These are phyloP conservation scores for Daldinia vernicosa DNA, from an alignment of 495 filamentous ascomycete genomes.

Conservation along the genomic window DNA sequence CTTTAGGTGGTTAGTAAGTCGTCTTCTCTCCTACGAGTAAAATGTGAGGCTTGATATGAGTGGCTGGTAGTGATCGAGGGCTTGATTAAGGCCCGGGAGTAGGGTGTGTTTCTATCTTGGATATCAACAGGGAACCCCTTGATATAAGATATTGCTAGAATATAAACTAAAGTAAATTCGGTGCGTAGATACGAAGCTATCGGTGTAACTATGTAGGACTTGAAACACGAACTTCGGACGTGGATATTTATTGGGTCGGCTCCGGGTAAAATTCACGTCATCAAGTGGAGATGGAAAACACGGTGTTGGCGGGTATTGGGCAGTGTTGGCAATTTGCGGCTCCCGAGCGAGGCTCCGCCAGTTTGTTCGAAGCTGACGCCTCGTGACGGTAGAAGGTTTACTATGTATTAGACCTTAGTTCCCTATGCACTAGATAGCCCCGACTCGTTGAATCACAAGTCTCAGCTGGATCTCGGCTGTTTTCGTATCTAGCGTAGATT, in stretches of 20 bases:
- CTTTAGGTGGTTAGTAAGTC: background rate
- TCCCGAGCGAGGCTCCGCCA: conserved; percentile 24
- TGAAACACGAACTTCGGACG: conserved; percentile 19
- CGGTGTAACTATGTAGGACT: conserved; percentile 3
- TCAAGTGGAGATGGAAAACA: conserved; percentile 18
- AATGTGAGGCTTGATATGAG: conserved; percentile 4
- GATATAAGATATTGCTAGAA: background rate
- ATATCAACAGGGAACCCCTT: conserved; percentile 12
- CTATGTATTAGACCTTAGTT: no score
- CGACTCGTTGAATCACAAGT: background rate
- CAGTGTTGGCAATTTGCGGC: conserved; percentile 27
- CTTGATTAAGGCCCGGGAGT: background rate
- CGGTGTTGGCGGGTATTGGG: background rate
- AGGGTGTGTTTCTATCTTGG: background rate
- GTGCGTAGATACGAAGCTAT: background rate
- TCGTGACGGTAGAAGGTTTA: conserved; percentile 1
- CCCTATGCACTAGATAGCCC: no score
- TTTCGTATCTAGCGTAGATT: conserved; percentile 28
- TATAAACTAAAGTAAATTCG: conserved; percentile 10
- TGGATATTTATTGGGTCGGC: conserved; percentile 24
- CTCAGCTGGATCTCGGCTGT: conserved; percentile 11
- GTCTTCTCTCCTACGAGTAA: conserved; percentile 4
- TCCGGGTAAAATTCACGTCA: conserved; percentile 34
- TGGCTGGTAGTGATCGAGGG: background rate
- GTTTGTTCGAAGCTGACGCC: conserved; percentile 15